Evolutionary conservation across 495 filamentous ascomycete species (phyloP).

Genomic region (Talaromyces ruber): DNA sequence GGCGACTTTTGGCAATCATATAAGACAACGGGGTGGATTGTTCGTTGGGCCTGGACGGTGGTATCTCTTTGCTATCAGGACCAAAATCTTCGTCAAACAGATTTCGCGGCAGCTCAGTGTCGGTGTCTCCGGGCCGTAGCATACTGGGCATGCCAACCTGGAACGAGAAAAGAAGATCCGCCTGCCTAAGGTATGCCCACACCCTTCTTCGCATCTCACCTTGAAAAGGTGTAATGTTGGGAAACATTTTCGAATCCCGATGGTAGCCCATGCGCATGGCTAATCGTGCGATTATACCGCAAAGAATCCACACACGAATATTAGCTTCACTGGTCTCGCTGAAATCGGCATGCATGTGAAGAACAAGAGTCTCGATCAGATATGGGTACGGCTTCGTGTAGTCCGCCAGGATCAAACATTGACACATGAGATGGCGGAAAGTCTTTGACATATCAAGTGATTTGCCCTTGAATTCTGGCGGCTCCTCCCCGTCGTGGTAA

Average conservation of each 20-base stretch:
- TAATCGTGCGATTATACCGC: constrained; percentile 71
- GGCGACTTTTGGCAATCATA: constrained; percentile 70
- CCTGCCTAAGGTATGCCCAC: constrained; percentile 76
- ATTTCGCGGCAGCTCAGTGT: constrained; percentile 81
- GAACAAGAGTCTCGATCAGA: constrained; percentile 81
- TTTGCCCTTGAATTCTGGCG: constrained; percentile 66
- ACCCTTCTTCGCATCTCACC: constrained; percentile 86
- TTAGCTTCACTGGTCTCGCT: constrained; percentile 73
- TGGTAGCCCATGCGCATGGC: constrained; percentile 96
- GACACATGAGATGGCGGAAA: constrained; percentile 74
- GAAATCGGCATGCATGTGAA: constrained; percentile 79
- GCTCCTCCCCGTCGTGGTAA: constrained; percentile 81
- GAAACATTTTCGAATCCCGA: constrained; percentile 77
- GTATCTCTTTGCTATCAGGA: constrained; percentile 66
- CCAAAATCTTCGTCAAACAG: constrained; percentile 91
- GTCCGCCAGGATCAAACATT: constrained; percentile 80
- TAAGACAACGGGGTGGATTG: constrained; percentile 85
- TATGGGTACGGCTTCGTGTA: constrained; percentile 80
- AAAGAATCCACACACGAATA: constrained; percentile 70
- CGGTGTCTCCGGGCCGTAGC: constrained; percentile 73
- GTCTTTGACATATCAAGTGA: constrained; percentile 68
- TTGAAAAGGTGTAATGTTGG: constrained; percentile 75
- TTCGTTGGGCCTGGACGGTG: constrained; percentile 59
- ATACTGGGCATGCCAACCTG: constrained; percentile 86
- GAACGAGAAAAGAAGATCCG: constrained; percentile 84